Conservation (phyloP, 345 rosid species). For the Cardiospermum halicacabum region DNA sequence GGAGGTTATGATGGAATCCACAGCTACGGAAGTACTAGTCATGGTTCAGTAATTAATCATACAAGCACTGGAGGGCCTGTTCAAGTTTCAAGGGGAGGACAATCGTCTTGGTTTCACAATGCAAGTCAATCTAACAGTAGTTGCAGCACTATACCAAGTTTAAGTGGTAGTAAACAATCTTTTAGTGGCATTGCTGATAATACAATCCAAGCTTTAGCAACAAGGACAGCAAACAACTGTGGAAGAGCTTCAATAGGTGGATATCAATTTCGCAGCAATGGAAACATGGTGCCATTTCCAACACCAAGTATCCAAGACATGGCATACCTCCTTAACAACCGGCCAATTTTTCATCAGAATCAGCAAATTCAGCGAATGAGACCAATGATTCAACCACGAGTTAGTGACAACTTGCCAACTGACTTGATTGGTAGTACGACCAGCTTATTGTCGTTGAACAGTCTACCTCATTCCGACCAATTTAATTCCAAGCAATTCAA, state of each 20-base stretch:
- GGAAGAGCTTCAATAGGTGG: conserved; percentile 1
- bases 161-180: not conserved
- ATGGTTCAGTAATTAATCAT: not conserved
- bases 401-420: not conserved
- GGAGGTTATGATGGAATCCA: conserved; percentile 5
- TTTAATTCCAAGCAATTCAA: not conserved
- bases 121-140: conserved; percentile 3
- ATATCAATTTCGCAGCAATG: not conserved
- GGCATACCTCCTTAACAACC: conserved; percentile 14
- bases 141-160: conserved; percentile 4
- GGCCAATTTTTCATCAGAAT: not conserved
- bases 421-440: not conserved
- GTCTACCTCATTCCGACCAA: not conserved
- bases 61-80: not conserved
- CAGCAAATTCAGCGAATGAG: conserved; percentile 4
- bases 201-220: not conserved
- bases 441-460: not conserved
- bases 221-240: conserved; percentile 1
- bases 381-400: not conserved
- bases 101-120: conserved; percentile 6
- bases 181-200: conserved; percentile 10
- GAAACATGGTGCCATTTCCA: conserved; percentile 5
- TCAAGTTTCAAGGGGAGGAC: conserved; percentile 1
- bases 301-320: conserved; percentile 15
- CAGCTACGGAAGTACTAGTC: conserved; percentile 4